phyloP scores from a whole-genome alignment of 768 basidiomycete genomes.

The Suillus weaverae region DNA sequence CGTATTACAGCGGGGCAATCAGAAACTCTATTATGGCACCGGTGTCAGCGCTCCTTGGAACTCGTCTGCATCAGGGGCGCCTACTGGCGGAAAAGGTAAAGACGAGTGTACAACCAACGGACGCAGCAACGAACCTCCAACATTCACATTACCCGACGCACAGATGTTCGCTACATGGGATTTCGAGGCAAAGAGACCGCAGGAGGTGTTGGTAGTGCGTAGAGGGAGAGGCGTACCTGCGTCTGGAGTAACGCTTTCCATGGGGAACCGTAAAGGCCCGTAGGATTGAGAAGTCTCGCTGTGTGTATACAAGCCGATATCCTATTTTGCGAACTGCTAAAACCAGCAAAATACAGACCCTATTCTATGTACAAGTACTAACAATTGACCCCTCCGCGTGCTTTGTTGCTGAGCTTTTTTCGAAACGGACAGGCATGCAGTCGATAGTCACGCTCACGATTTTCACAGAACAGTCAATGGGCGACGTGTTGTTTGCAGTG shows the following conservation, averaged over 20 bases:
- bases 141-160: slow-evolving; percentile 45
- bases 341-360: no score
- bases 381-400: slow-evolving; percentile 34
- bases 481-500: slow-evolving; percentile 28
- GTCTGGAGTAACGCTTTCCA: slow-evolving; percentile 18
- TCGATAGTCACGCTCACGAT: slow-evolving; percentile 62
- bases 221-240: slow-evolving; percentile 26
- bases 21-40: slow-evolving; percentile 43
- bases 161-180: slow-evolving; percentile 52
- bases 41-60: slow-evolving; percentile 48
- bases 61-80: slow-evolving; percentile 24
- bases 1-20: slow-evolving; percentile 48
- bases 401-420: slow-evolving; percentile 46
- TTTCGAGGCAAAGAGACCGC: slow-evolving; percentile 44
- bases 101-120: slow-evolving; percentile 25
- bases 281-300: not conserved
- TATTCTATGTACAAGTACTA: slow-evolving; percentile 24
- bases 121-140: slow-evolving; percentile 23
- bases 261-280: not conserved
- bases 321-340: no score
- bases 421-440: slow-evolving; percentile 62
- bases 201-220: slow-evolving; percentile 36
- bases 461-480: slow-evolving; percentile 39
- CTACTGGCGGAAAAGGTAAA: slow-evolving; percentile 25
- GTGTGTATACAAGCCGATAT: no score